Percentiles rank a stretch among this genome's conserved stretches.
phyloP scores from a whole-genome alignment of 768 basidiomycete species.

The Mycena indigotica region DNA sequence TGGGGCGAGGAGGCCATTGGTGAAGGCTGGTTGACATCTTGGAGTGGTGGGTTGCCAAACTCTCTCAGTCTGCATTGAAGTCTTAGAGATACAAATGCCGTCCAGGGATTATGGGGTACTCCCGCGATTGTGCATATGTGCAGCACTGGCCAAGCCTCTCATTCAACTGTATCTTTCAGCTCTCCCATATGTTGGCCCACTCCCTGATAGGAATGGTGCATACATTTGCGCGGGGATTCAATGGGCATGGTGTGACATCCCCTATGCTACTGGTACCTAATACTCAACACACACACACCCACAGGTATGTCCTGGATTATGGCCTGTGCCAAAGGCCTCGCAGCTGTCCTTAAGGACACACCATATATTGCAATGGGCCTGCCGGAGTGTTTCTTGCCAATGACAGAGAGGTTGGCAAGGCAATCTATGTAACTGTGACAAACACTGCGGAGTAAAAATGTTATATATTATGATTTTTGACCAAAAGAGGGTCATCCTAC shows the following conservation, averaged over 20 bases:
- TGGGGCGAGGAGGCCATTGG: neutral
- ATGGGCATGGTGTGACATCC: conserved; percentile 29
- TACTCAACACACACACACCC: neutral
- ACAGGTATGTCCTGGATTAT: conserved; percentile 26
- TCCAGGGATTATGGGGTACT: neutral
- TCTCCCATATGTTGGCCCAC: neutral
- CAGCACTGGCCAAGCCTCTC: neutral
- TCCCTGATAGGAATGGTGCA: conserved; percentile 30
- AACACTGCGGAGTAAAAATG: neutral
- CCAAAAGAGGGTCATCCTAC: too few species aligned
- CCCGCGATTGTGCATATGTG: neutral
- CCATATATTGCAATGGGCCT: conserved; percentile 28
- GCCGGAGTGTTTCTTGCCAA: conserved; percentile 33
- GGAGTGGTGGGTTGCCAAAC: neutral
- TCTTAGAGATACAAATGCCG: too few species aligned
- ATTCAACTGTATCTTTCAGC: neutral
- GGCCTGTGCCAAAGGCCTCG: conserved; percentile 28
- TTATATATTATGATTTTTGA: too few species aligned
- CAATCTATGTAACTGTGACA: conserved; percentile 6
- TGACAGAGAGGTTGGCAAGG: conserved; percentile 23
- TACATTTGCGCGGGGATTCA: conserved; percentile 31
- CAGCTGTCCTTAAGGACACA: conserved; percentile 25
- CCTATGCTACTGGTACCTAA: neutral
- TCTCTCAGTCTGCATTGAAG: neutral
- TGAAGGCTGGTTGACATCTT: neutral